Evolutionary conservation across 163 green algal species (phyloP), one percentile per base, ranked within the genome.

Genomic region (Scenedesmus sp.): DNA sequence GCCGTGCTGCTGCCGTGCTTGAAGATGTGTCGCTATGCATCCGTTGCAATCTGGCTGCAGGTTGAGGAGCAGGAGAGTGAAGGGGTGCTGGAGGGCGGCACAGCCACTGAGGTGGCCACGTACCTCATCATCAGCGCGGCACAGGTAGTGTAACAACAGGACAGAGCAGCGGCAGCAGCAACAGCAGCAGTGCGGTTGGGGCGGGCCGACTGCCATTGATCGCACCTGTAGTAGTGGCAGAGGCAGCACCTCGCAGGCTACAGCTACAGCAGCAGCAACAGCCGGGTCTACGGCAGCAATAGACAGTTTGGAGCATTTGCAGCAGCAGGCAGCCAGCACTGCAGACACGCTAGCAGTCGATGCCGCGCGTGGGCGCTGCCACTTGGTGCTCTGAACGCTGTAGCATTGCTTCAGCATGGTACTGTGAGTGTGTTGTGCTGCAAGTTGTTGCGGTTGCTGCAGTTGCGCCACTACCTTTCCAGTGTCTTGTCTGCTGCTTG

Each of bases 41-140:
- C 3, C 59, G 33, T 72, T 22, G 61, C 44, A 73, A 43, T 51
- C 2, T 40, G 22, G 84, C 79, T 85, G 81, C 80, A 92, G 88
- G 49, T 92, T 73, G 88, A 92, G 81, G 88, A 88, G 44, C 40
- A 85, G 68, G 88, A 92, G 81, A 40, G 24, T 18, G 89, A 92
- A 9, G 76, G 73, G 22, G 10, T 91, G 81, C 49, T 89, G 49
- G 86, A 91, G 81, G 80, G 44, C 22, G 88, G 88, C 30, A 92
- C 88, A 56, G 88, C 88, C 49, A 85, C 80, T n/a, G 91, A 93
- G 81, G 59, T 92, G 20, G 86, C 86, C 10, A 92, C 86, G 12
- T 86, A 92, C 59, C 85, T 94, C 73, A 89, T 91, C 49, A 70
- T 94, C 82, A 90, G 65, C 35, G 92, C 87, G 40, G 92, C 92